Evolutionary conservation across 83 land plant species (phyloP).

Genomic region (Picea abies): DNA sequence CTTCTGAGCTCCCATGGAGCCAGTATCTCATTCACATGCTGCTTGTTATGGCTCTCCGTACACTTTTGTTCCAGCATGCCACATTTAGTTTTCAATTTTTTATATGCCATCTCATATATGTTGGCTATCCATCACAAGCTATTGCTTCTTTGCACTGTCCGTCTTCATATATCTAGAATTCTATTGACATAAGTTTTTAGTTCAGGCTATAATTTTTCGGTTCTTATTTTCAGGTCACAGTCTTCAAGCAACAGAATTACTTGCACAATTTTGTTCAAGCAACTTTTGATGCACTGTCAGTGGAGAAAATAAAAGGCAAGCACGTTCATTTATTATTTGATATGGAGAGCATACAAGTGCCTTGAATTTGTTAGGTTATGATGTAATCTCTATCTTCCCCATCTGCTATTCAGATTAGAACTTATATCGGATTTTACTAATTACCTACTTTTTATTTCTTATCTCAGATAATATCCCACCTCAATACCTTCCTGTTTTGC

Average conservation of each 20-base stretch:
- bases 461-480: neutral
- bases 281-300: conserved; percentile 85
- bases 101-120: neutral
- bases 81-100: neutral
- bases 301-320: conserved; percentile 84
- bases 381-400: neutral
- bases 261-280: conserved; percentile 96
- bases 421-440: neutral
- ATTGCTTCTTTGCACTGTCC: neutral
- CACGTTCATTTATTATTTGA: neutral
- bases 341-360: neutral
- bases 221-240: conserved; percentile 76
- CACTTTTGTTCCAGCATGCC: neutral
- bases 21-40: neutral
- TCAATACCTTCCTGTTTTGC: neutral
- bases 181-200: neutral
- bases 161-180: neutral
- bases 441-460: neutral
- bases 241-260: conserved; percentile 85
- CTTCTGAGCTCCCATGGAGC: neutral
- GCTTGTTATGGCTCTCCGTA: neutral
- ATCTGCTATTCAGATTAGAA: neutral
- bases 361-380: neutral
- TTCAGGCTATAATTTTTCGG: neutral
- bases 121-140: neutral